These are phyloP conservation scores for Ulota crispa DNA, from an alignment of 225 moss, liverwort and hornwort genomes.

Conservation along the genomic window DNA sequence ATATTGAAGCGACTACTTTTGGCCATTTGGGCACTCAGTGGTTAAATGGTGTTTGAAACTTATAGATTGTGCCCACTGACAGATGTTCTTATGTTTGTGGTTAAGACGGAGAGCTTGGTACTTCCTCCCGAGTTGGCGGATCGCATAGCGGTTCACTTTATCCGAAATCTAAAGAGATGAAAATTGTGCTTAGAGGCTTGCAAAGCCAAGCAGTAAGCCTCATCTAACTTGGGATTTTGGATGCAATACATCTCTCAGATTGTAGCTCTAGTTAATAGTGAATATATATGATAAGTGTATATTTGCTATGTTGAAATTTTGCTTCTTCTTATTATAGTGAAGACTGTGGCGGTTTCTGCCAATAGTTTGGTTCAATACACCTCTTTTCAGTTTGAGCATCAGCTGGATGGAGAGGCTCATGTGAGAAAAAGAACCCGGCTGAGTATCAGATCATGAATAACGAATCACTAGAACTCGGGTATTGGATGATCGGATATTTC, in stretches of 20 bases:
- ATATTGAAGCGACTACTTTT: neutral
- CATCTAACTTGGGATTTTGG: neutral
- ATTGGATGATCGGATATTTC: constrained; percentile 48
- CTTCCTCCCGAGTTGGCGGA: constrained; percentile 63
- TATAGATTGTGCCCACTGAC: constrained; percentile 9
- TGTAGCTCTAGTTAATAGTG: neutral
- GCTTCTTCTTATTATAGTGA: neutral
- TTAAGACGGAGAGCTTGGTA: constrained; percentile 59
- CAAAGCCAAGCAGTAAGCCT: constrained; percentile 72
- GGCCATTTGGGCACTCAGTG: neutral
- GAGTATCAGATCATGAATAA: neutral
- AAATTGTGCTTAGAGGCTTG: constrained; percentile 74
- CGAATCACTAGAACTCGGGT: neutral
- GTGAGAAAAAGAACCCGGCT: neutral
- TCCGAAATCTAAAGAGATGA: constrained; percentile 65
- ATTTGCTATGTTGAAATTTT: neutral
- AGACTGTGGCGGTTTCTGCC: neutral
- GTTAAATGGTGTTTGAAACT: neutral
- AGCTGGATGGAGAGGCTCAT: neutral
- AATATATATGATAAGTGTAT: neutral
- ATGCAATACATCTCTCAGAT: neutral
- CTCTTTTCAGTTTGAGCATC: neutral
- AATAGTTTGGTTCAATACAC: neutral
- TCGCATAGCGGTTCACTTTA: constrained; percentile 65
- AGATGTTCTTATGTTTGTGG: constrained; percentile 73